These are phyloP conservation scores for Santalum album DNA, from an alignment of 164 flowering plant genomes.

Conservation along the genomic window DNA sequence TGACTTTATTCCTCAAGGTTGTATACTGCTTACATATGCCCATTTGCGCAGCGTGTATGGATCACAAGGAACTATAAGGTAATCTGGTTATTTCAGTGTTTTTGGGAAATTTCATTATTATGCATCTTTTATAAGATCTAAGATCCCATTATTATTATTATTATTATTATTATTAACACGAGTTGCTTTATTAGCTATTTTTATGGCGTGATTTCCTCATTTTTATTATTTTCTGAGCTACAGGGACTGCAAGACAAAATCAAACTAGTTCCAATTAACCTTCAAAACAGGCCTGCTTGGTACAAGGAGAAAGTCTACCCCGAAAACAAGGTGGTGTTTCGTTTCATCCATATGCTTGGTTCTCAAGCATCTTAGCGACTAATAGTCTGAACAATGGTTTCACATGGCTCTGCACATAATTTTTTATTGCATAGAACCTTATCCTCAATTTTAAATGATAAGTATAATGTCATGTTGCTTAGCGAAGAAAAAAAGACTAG, in stretches of 20 bases:
- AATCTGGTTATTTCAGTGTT: too few species aligned
- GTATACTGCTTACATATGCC: slow-evolving; percentile 3
- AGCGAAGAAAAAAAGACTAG: too few species aligned
- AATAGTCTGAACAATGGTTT: too few species aligned
- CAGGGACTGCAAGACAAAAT: slow-evolving; percentile 66
- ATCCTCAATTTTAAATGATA: too few species aligned
- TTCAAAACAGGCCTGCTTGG: slow-evolving; percentile 60
- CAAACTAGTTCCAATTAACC: slow-evolving; percentile 45
- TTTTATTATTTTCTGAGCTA: not conserved
- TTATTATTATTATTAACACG: too few species aligned
- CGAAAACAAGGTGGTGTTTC: slow-evolving; percentile 38
- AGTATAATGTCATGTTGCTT: too few species aligned
- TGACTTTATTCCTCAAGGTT: not conserved
- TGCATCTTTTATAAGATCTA: too few species aligned
- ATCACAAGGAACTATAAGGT: slow-evolving; percentile 5
- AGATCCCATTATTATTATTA: too few species aligned
- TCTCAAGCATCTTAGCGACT: too few species aligned
- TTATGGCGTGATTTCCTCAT: not conserved
- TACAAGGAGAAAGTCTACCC: slow-evolving; percentile 73
- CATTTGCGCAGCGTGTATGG: slow-evolving; percentile 5
- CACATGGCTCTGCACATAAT: not conserved
- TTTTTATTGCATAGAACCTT: too few species aligned
- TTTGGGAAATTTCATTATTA: too few species aligned
- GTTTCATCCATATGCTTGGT: not conserved
- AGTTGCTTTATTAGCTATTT: too few species aligned